A percentile compares a stretch with the other conserved stretches of the same genome.
phyloP scores from a whole-genome alignment of 2,329 filamentous ascomycete genomes.

The Bisporella sp. region DNA sequence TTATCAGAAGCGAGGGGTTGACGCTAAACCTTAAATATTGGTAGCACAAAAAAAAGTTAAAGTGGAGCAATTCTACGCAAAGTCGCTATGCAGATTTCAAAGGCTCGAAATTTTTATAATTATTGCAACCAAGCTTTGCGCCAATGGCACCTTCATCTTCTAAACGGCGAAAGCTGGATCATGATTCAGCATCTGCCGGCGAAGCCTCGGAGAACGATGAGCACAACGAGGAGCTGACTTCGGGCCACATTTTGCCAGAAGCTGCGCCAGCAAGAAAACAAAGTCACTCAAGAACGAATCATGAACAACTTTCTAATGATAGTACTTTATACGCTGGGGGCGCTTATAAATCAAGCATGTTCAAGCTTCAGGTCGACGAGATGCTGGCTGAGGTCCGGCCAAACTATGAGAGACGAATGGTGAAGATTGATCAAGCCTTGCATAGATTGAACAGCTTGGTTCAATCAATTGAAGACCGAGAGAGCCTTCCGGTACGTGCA shows the following conservation, averaged over 20 bases:
- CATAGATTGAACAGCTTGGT: constrained; percentile 48
- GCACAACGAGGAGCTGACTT: constrained; percentile 4
- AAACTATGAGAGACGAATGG: constrained; percentile 49
- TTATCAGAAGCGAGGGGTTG: neutral
- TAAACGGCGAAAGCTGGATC: constrained; percentile 29
- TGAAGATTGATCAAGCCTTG: constrained; percentile 44
- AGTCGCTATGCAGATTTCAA: too few relatives aligned
- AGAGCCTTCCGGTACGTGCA: constrained; percentile 35
- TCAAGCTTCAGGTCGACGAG: constrained; percentile 62
- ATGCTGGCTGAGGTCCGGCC: constrained; percentile 50
- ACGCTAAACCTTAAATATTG: too few relatives aligned
- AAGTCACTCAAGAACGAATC: constrained; percentile 9
- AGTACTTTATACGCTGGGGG: constrained; percentile 33
- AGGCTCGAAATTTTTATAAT: too few relatives aligned
- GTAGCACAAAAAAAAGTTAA: too few relatives aligned
- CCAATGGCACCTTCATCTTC: constrained; percentile 19
- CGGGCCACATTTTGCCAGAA: too few relatives aligned
- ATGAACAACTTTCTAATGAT: constrained; percentile 18
- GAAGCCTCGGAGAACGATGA: constrained; percentile 4
- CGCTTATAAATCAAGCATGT: constrained; percentile 57
- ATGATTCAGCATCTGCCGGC: constrained; percentile 7
- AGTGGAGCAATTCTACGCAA: too few relatives aligned
- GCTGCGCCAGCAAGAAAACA: constrained; percentile 9
- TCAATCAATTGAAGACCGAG: constrained; percentile 45
- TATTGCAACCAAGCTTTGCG: neutral